Evolutionary conservation across 2,329 filamentous ascomycete genomes (phyloP), one percentile per base, ranked within the genome.

Genomic region (Fusarium nelsonii): DNA sequence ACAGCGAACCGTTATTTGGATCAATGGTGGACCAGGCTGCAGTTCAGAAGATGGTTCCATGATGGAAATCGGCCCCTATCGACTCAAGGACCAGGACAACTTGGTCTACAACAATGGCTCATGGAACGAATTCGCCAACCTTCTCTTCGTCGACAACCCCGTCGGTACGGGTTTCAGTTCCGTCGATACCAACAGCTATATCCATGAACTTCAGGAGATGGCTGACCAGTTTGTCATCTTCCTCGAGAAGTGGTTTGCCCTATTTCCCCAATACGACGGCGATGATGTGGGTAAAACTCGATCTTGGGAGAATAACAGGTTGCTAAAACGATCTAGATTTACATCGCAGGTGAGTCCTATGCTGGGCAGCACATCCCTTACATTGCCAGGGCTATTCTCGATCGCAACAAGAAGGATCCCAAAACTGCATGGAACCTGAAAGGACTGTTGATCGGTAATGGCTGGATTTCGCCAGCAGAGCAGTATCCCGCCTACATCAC

Each of bases 331-430:
- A 7, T 8, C 20, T 75, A 98, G 94, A 82, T 99, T 20, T 99
- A 97, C 79, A 86, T 99, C 69, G 92, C 95, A 2, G 96, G 97
- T 73, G 96, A 99, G 82, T 99, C 95, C 1, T 99, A 94, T 77
- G 96, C 96, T 7, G 96, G 96, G 44, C 96, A 98, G 77, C 91
- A 98, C 80, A 98, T 99, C 65, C 96, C 96, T 2, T 97, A 99
- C 78, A 96, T 99, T 69, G 92, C 94, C n/a, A 90, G 91, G 75
- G 92, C 92, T 20, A 97, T 99, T 57, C 84, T 97, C 60, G 90
- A 94, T 48, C 92, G 93, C 64, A 99, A 99, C 82, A 91, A 91
- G 75, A 82, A 83, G n/a, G 79, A 80, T 15, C 76, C 76, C 23
- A 80, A 81, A 7, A 51, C 71, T 8, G 53, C 71, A 8, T 99